Percentiles rank a stretch among this genome's conserved stretches.
phyloP scores from a whole-genome alignment of 2,329 filamentous ascomycete genomes.

The Phaeoacremonium minimum region DNA sequence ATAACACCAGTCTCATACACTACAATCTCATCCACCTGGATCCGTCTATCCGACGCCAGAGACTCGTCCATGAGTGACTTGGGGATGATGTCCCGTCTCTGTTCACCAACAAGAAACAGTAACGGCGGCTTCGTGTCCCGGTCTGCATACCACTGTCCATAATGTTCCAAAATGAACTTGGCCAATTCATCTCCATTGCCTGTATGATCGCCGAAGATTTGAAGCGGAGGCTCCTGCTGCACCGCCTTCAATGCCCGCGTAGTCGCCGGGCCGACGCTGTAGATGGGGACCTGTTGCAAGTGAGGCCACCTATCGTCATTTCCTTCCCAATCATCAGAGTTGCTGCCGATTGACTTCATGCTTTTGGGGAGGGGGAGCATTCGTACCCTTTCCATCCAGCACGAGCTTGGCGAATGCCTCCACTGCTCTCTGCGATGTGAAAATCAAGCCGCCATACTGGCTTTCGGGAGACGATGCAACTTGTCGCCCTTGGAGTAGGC shows the following conservation, averaged over 20 bases:
- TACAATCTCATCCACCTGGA: slow-evolving; percentile 71
- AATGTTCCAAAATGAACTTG: slow-evolving; percentile 73
- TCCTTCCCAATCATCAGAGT: background rate
- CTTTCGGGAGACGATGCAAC: slow-evolving; percentile 33
- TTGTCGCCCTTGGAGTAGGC: slow-evolving; percentile 37
- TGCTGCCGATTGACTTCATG: slow-evolving; percentile 8
- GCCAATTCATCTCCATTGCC: slow-evolving; percentile 83
- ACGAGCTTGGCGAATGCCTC: slow-evolving; percentile 69
- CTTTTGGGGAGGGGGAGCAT: slow-evolving; percentile 14
- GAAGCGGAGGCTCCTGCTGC: slow-evolving; percentile 42
- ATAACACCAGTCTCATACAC: slow-evolving; percentile 86
- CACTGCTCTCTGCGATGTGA: slow-evolving; percentile 79
- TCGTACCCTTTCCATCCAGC: slow-evolving; percentile 40
- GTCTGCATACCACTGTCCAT: slow-evolving; percentile 48
- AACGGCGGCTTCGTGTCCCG: slow-evolving; percentile 52
- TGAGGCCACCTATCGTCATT: slow-evolving; percentile 39
- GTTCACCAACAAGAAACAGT: slow-evolving; percentile 87
- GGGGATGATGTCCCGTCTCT: slow-evolving; percentile 85
- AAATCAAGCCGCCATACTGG: slow-evolving; percentile 72
- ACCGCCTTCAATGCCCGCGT: slow-evolving; percentile 66
- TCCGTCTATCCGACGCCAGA: slow-evolving; percentile 44
- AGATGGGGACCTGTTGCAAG: slow-evolving; percentile 57
- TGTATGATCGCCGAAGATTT: slow-evolving; percentile 73
- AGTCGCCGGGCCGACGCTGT: slow-evolving; percentile 78
- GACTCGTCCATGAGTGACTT: slow-evolving; percentile 62